phyloP scores from a whole-genome alignment of 495 filamentous ascomycete genomes.

The Tuber magnatum region DNA sequence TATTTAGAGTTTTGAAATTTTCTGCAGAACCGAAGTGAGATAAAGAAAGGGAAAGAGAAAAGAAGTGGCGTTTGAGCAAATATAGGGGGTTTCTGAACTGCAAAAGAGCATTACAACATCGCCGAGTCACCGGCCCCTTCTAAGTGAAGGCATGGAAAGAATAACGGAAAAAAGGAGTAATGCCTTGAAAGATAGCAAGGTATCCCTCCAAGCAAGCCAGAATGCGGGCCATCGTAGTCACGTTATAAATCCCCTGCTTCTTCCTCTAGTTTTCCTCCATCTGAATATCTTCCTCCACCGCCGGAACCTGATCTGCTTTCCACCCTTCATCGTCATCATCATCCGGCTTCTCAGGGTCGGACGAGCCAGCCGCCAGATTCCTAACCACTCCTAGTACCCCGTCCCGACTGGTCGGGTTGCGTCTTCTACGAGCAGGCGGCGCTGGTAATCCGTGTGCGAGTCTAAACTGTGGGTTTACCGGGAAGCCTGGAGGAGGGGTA shows the following conservation, averaged over 20 bases:
- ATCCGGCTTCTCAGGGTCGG: neutral
- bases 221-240: neutral
- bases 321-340: neutral
- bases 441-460: neutral
- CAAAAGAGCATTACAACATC: neutral
- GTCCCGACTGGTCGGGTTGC: neutral
- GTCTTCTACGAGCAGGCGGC: neutral
- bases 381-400: neutral
- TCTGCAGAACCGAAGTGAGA: neutral
- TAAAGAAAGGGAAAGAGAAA: neutral
- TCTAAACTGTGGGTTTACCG: slow-evolving; percentile 2
- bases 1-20: neutral
- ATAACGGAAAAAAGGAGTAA: neutral
- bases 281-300: neutral
- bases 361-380: neutral
- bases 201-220: neutral
- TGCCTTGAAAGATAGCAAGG: neutral
- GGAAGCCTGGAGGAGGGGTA: slow-evolving; percentile 23
- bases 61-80: neutral
- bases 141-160: neutral
- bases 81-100: neutral
- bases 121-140: neutral
- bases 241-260: neutral
- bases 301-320: neutral
- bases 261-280: neutral